phyloP scores from a whole-genome alignment of 106 monocot species.

The Iris macrosiphon region DNA sequence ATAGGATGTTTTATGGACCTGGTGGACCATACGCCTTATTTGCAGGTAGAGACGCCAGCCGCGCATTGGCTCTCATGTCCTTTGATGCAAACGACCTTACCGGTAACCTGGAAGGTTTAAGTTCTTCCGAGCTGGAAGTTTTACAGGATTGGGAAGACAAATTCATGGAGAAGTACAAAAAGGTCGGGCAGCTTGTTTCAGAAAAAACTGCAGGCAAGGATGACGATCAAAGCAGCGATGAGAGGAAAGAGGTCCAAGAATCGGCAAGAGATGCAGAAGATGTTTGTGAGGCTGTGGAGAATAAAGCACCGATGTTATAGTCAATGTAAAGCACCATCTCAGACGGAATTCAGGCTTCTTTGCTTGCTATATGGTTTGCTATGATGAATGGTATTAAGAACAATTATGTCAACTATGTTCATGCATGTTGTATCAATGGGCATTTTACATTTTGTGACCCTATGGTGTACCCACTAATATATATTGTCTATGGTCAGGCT shows the following conservation, averaged over 20 bases:
- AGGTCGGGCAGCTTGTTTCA: constrained; percentile 61
- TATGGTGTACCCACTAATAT: too few species aligned
- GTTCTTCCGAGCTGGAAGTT: constrained; percentile 48
- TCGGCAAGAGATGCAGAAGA: not conserved
- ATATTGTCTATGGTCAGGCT: too few species aligned
- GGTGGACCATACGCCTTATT: constrained; percentile 81
- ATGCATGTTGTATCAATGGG: too few species aligned
- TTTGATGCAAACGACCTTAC: constrained; percentile 68
- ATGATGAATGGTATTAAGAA: too few species aligned
- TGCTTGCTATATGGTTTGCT: too few species aligned
- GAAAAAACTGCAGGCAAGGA: constrained; percentile 4
- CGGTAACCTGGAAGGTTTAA: constrained; percentile 61
- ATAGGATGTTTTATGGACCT: constrained; percentile 88
- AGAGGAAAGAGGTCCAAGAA: not conserved
- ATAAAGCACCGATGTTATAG: too few species aligned
- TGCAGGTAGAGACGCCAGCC: constrained; percentile 75
- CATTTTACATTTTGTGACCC: too few species aligned
- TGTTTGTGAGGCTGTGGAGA: not conserved
- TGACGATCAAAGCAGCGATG: not conserved
- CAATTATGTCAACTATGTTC: too few species aligned
- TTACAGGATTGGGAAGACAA: constrained; percentile 87
- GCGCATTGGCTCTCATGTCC: constrained; percentile 80
- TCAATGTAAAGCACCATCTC: too few species aligned
- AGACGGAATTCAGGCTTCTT: too few species aligned
- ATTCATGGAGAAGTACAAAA: constrained; percentile 75